A percentile compares a stretch with the other conserved stretches of the same genome.
phyloP scores from a whole-genome alignment of 495 filamentous ascomycete genomes.

The Aspergillus leporis region DNA sequence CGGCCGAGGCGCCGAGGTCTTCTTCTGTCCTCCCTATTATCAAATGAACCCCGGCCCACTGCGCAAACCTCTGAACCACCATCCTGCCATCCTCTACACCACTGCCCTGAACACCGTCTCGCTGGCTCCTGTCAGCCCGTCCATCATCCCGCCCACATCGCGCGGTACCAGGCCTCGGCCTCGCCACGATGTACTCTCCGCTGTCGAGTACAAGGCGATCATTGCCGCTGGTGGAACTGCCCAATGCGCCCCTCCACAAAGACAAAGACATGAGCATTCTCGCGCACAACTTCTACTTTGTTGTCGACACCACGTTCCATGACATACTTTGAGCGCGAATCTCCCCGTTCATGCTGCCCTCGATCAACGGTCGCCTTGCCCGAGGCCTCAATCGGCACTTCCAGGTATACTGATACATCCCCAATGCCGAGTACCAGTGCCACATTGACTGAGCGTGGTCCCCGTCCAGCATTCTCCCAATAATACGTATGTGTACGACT shows the following conservation, averaged over 20 bases:
- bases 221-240: conserved; percentile 40
- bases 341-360: conserved; percentile 28
- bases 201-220: conserved; percentile 35
- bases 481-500: conserved; percentile 40
- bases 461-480: conserved; percentile 36
- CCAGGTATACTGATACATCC: conserved; percentile 42
- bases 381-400: conserved; percentile 41
- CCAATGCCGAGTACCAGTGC: conserved; percentile 40
- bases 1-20: conserved; percentile 28
- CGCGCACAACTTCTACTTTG: conserved; percentile 45
- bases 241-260: conserved; percentile 39
- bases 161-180: conserved; percentile 37
- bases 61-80: conserved; percentile 42
- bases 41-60: conserved; percentile 33
- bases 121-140: conserved; percentile 24
- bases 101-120: conserved; percentile 34
- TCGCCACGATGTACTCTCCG: conserved; percentile 36
- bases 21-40: conserved; percentile 34
- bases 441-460: conserved; percentile 44
- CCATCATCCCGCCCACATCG: conserved; percentile 39
- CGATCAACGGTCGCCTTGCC: conserved; percentile 33
- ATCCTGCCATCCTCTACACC: conserved; percentile 41
- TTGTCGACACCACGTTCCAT: conserved; percentile 40
- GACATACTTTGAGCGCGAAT: conserved; percentile 39
- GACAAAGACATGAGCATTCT: conserved; percentile 41